These are phyloP conservation scores for Thermomyces lanuginosus DNA, from an alignment of 2,329 filamentous ascomycete genomes.

Conservation along the genomic window DNA sequence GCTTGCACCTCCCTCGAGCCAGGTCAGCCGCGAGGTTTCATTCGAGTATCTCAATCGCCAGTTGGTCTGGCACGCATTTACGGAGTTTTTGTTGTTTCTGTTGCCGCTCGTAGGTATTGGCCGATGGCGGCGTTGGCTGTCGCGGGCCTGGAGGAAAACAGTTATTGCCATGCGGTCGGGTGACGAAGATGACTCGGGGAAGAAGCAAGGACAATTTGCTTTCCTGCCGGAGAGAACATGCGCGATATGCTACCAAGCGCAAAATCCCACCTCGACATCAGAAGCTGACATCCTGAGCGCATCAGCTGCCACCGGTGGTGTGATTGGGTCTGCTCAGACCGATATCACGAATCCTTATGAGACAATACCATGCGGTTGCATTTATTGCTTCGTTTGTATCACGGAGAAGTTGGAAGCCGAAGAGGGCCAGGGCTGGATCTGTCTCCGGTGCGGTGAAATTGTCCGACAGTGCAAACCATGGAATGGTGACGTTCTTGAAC, in stretches of 20 bases:
- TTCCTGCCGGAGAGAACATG: slow-evolving; percentile 90
- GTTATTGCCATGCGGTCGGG: slow-evolving; percentile 43
- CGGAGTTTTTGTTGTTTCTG: slow-evolving; percentile 92
- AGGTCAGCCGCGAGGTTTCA: slow-evolving; percentile 78
- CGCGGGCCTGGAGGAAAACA: slow-evolving; percentile 68
- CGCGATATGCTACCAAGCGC: slow-evolving; percentile 90
- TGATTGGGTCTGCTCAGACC: slow-evolving; percentile 74
- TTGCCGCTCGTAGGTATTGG: slow-evolving; percentile 92
- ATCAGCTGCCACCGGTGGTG: slow-evolving; percentile 53
- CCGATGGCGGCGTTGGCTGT: slow-evolving; percentile 82
- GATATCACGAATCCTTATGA: slow-evolving; percentile 96
- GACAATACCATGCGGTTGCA: slow-evolving; percentile 69
- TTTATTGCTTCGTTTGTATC: slow-evolving; percentile 95
- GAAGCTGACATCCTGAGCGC: slow-evolving; percentile 63
- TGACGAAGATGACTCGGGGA: slow-evolving; percentile 34
- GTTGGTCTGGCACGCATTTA: slow-evolving; percentile 98
- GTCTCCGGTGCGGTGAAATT: slow-evolving; percentile 69
- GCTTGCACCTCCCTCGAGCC: slow-evolving; percentile 66
- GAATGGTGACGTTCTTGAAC: slow-evolving; percentile 65
- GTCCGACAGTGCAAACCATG: slow-evolving; percentile 80
- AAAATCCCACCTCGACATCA: slow-evolving; percentile 54
- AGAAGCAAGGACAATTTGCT: slow-evolving; percentile 52
- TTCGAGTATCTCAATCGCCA: slow-evolving; percentile 97
- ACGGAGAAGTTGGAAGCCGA: slow-evolving; percentile 77
- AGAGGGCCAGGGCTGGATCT: slow-evolving; percentile 87